These are phyloP conservation scores for Hypoxylon lienhwacheense DNA, from an alignment of 495 filamentous ascomycete genomes.

Conservation along the genomic window DNA sequence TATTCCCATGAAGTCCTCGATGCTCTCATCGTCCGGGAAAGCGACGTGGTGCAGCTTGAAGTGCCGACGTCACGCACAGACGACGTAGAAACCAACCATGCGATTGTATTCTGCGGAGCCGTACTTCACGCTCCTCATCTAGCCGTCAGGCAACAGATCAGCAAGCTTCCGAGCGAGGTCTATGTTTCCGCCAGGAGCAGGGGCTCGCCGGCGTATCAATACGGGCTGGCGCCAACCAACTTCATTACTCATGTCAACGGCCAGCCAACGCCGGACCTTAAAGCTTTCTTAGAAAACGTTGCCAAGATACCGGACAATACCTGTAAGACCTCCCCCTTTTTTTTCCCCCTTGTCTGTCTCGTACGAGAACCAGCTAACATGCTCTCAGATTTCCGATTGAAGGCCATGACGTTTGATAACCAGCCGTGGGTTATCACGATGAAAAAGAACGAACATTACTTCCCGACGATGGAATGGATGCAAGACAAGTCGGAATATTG, in stretches of 20 bases:
- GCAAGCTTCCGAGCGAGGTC: slow-evolving; percentile 93
- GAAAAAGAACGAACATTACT: slow-evolving; percentile 99
- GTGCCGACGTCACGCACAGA: slow-evolving; percentile 86
- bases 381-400: slow-evolving; percentile 77
- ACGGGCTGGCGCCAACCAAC: slow-evolving; percentile 91
- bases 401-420: slow-evolving; percentile 94
- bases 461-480: slow-evolving; percentile 85
- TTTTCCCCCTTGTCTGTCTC: not conserved
- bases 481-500: slow-evolving; percentile 64
- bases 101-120: slow-evolving; percentile 93
- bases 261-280: slow-evolving; percentile 75
- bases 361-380: slow-evolving; percentile 18
- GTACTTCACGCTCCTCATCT: slow-evolving; percentile 92
- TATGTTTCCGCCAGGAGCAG: slow-evolving; percentile 87
- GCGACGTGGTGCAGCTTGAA: slow-evolving; percentile 72
- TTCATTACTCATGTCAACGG: slow-evolving; percentile 97
- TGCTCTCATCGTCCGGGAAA: slow-evolving; percentile 83
- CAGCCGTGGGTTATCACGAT: slow-evolving; percentile 98
- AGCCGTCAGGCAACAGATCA: slow-evolving; percentile 95
- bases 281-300: slow-evolving; percentile 75
- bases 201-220: slow-evolving; percentile 88
- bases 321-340: slow-evolving; percentile 52
- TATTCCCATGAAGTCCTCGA: slow-evolving; percentile 84
- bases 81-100: slow-evolving; percentile 88
- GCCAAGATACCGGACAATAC: slow-evolving; percentile 91